phyloP scores from a whole-genome alignment of 2,329 filamentous ascomycete species.

The Fusarium lateritium region DNA sequence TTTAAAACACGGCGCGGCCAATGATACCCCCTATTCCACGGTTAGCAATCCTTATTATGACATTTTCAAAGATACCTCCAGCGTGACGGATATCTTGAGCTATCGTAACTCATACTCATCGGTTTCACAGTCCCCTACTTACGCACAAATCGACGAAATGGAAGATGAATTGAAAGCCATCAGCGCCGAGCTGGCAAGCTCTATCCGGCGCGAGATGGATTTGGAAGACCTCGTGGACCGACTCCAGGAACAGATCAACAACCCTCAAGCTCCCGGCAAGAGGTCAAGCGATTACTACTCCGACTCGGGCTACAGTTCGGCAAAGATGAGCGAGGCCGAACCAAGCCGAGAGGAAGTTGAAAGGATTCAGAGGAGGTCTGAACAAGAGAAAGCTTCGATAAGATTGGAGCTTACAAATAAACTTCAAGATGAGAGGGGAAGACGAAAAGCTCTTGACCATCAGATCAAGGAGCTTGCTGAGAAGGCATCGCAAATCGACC shows the following conservation, averaged over 20 bases:
- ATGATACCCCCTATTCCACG: slow-evolving; percentile 52
- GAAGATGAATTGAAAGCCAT: slow-evolving; percentile 96
- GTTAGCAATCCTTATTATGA: slow-evolving; percentile 52
- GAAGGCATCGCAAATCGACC: slow-evolving; percentile 76
- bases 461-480: slow-evolving; percentile 88
- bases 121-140: slow-evolving; percentile 61
- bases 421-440: slow-evolving; percentile 86
- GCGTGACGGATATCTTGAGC: slow-evolving; percentile 59
- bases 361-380: slow-evolving; percentile 83
- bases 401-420: slow-evolving; percentile 88
- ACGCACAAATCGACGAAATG: slow-evolving; percentile 82
- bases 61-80: slow-evolving; percentile 56
- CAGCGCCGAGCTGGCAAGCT: slow-evolving; percentile 90
- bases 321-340: slow-evolving; percentile 80
- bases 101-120: slow-evolving; percentile 68
- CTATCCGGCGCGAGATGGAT: slow-evolving; percentile 96
- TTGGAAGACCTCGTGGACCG: slow-evolving; percentile 94
- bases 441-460: slow-evolving; percentile 82
- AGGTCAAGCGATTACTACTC: slow-evolving; percentile 98
- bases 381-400: slow-evolving; percentile 92
- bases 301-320: slow-evolving; percentile 90
- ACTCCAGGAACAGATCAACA: slow-evolving; percentile 81
- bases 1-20: slow-evolving; percentile 53
- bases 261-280: slow-evolving; percentile 71
- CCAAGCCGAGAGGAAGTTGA: slow-evolving; percentile 81